phyloP scores from a whole-genome alignment of 2,329 filamentous ascomycete genomes.

The Fusarium sp. region DNA sequence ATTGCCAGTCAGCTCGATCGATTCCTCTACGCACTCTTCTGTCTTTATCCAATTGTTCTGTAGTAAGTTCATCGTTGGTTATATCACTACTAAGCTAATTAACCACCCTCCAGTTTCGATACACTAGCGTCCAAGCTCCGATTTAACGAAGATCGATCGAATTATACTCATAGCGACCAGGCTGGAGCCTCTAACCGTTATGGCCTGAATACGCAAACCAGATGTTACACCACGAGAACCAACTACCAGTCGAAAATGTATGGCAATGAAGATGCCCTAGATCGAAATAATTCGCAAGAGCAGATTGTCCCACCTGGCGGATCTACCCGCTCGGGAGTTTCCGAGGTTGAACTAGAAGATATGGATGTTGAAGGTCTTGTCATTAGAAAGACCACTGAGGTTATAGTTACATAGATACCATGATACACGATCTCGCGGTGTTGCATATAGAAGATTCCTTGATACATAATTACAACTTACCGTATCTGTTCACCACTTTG shows the following conservation, averaged over 20 bases:
- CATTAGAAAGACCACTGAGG: conserved; percentile 42
- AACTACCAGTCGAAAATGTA: conserved; percentile 21
- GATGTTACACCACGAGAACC: conserved; percentile 20
- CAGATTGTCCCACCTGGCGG: conserved; percentile 20
- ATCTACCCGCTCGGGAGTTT: conserved; percentile 25
- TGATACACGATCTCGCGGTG: rapidly evolving
- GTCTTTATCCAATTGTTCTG: conserved; percentile 56
- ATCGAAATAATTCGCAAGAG: conserved; percentile 27
- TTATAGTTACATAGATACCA: conserved; percentile 14
- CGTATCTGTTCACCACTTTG: too few relatives aligned
- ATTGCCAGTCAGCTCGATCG: conserved; percentile 56
- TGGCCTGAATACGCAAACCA: conserved; percentile 20
- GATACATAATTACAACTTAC: conserved; percentile 17
- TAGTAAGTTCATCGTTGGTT: conserved; percentile 46
- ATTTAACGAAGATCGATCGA: conserved; percentile 34
- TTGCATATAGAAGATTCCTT: neutral
- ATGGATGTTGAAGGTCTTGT: conserved; percentile 27
- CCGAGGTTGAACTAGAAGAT: conserved; percentile 23
- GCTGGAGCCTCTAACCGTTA: conserved; percentile 1
- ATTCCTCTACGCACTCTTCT: conserved; percentile 57
- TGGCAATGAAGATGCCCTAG: neutral
- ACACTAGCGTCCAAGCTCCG: conserved; percentile 51
- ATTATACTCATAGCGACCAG: conserved; percentile 20
- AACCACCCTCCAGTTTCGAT: conserved; percentile 44
- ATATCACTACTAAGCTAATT: neutral